Percentiles rank a stretch among this genome's conserved stretches.
phyloP scores from a whole-genome alignment of 1,139 yeast genomes.

The Hemisphaericaspora lyxosophila region DNA sequence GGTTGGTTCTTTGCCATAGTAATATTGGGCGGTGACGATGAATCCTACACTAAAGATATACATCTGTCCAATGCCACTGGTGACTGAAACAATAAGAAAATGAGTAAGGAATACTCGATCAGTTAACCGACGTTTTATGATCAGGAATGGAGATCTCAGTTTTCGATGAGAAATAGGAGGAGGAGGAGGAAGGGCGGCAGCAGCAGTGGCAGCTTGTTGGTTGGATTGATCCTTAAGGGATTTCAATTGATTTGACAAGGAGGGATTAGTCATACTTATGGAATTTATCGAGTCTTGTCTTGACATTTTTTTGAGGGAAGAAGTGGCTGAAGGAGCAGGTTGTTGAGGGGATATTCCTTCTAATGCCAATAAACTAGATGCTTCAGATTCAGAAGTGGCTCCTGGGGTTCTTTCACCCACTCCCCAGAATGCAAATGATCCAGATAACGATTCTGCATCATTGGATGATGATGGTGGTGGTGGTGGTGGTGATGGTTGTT shows the following conservation, averaged over 20 bases:
- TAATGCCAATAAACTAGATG: constrained; percentile 4
- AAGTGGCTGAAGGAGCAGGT: neutral
- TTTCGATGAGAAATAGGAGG: neutral
- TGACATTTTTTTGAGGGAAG: neutral
- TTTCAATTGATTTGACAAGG: constrained; percentile 1
- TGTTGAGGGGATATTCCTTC: constrained; percentile 1
- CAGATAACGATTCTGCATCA: constrained; percentile 28
- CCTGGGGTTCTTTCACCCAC: constrained; percentile 24
- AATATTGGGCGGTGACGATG: constrained; percentile 42
- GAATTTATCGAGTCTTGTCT: neutral
- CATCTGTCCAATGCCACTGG: constrained; percentile 43
- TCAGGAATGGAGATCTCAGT: constrained; percentile 21
- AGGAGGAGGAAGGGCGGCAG: neutral
- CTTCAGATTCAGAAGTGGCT: constrained; percentile 18
- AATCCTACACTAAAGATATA: constrained; percentile 48
- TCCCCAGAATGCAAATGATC: constrained; percentile 44
- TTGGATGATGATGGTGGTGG: constrained; percentile 11
- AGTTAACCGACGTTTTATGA: constrained; percentile 24
- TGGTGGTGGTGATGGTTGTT: constrained; percentile 4
- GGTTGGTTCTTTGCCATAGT: constrained; percentile 17
- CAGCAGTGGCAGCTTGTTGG: neutral
- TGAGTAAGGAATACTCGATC: constrained; percentile 33
- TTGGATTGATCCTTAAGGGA: neutral
- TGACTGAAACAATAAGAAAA: constrained; percentile 33
- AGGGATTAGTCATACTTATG: neutral